Base-by-base conservation (phyloP, 306 rosid genomes). In the Cucurbita pepo region DNA sequence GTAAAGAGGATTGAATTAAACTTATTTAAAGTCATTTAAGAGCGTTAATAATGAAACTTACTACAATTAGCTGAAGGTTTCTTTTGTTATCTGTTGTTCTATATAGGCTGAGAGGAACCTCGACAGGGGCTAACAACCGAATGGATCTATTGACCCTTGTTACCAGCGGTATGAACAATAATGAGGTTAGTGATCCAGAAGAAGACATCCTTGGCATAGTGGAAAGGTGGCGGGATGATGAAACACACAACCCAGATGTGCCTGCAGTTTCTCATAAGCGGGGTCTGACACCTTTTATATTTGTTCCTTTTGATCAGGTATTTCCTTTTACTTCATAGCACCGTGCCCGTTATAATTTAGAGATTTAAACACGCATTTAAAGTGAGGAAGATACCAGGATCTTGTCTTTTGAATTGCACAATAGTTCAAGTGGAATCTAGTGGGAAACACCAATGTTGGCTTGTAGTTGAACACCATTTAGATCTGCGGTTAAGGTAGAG, bases 221-320 rank as follows among this genome's bases (percentile, higher is more conserved):
- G 64, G 97, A 82, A 82, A 86, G 89, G 77, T 94, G 98, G 96
- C 86, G 79, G 75, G 98, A 94, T 78, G 98, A 94, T 57, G 98
- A 94, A 83, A 86, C 96, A 37, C 98, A 94, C 86, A 90, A 94
- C 77, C 96, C 97, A 63, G 96, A 94, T 75, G 97, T 90, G 77
- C 97, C 96, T 41, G 94, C 96, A 47, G 89, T 89, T 81, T 89
- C 97, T 16, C 96, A 90, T 75, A 87, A 77, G 81, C 86, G 97
- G 84, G 98, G 98, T 71, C 72, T 89, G 82, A 84, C 83, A 45
- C 92, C 98, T 67, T 90, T 94, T 78, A 95, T 94, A 79, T 87
- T 94, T 74, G 88, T 89, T 77, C 96, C 95, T 7, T 90, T 94
- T 72, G 90, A 89, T 25, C 87, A 94, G 96, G 98, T 94, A 82